Evolutionary conservation across 768 basidiomycete species (phyloP).

Genomic region (Serendipita indica): DNA sequence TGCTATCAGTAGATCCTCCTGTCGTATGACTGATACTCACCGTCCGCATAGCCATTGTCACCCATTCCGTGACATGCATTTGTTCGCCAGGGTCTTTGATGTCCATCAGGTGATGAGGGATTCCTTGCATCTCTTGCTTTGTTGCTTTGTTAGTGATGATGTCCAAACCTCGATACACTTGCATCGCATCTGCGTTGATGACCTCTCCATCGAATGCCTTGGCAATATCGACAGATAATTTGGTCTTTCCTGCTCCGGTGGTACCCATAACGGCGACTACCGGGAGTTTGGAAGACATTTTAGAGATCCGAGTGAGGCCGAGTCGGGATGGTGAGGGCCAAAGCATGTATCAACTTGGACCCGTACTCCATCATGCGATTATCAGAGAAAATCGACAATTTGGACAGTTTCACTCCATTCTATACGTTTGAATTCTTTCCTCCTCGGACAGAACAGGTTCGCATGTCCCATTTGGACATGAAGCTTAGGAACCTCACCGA

Average conservation of each 20-base stretch:
- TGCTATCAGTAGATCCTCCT: background rate
- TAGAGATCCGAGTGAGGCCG: background rate
- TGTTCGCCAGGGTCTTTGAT: slow-evolving; percentile 79
- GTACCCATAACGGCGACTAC: slow-evolving; percentile 3
- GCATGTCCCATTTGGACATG: background rate
- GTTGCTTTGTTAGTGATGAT: slow-evolving; percentile 91
- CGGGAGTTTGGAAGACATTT: background rate
- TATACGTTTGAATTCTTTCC: slow-evolving; percentile 97
- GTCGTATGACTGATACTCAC: slow-evolving; percentile 32
- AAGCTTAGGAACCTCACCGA: slow-evolving; percentile 14
- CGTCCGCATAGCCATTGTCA: slow-evolving; percentile 58
- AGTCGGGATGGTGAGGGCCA: background rate
- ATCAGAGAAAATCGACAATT: slow-evolving; percentile 44
- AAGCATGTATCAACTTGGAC: background rate
- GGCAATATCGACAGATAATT: slow-evolving; percentile 79
- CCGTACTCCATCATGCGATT: slow-evolving; percentile 43
- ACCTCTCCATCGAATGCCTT: slow-evolving; percentile 49
- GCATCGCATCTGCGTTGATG: slow-evolving; percentile 97
- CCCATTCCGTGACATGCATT: slow-evolving; percentile 78
- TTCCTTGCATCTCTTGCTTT: slow-evolving; percentile 52
- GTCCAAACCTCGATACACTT: slow-evolving; percentile 83
- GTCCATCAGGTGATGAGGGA: slow-evolving; percentile 82
- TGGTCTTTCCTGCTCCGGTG: slow-evolving; percentile 77
- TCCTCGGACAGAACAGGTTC: slow-evolving; percentile 78
- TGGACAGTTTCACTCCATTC: slow-evolving; percentile 43